These are phyloP conservation scores for Fusarium luffae DNA, from an alignment of 2,329 filamentous ascomycete species.

Conservation along the genomic window DNA sequence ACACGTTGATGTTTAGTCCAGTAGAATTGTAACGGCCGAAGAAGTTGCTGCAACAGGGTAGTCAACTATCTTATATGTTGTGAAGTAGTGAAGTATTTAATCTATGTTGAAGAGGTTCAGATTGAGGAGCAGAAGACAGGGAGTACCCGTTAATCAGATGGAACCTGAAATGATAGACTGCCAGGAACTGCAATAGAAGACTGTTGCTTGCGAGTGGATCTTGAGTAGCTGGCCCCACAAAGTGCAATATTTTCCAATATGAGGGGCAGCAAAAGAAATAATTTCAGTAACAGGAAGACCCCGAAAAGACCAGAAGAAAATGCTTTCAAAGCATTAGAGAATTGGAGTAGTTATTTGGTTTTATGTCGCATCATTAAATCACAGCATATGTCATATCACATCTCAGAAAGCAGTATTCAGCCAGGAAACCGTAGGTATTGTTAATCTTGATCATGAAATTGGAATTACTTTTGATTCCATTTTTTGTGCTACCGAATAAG, in stretches of 20 bases:
- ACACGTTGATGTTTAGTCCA: not conserved
- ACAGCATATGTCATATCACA: constrained; percentile 2
- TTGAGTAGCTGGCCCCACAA: not conserved
- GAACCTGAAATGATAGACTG: not conserved
- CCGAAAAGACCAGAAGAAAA: not conserved
- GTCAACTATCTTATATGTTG: not conserved
- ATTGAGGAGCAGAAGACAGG: not conserved
- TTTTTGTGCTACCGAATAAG: constrained; percentile 48
- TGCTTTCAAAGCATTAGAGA: not conserved
- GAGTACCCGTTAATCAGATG: not conserved
- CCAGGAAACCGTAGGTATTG: constrained; percentile 41
- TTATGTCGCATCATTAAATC: not conserved
- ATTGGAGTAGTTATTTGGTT: not conserved
- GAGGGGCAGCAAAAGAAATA: not conserved
- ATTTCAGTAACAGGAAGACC: not conserved
- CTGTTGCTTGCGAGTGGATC: not conserved
- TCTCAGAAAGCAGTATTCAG: constrained; percentile 9
- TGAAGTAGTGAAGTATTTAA: not conserved
- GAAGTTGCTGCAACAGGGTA: not conserved
- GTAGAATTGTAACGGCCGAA: not conserved
- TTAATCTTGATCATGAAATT: constrained; percentile 41
- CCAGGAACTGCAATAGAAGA: not conserved
- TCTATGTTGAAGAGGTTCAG: not conserved
- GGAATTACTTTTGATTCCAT: constrained; percentile 49
- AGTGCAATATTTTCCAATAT: not conserved